These are phyloP conservation scores for Suillus placidus DNA, from an alignment of 768 basidiomycete genomes.

Conservation along the genomic window DNA sequence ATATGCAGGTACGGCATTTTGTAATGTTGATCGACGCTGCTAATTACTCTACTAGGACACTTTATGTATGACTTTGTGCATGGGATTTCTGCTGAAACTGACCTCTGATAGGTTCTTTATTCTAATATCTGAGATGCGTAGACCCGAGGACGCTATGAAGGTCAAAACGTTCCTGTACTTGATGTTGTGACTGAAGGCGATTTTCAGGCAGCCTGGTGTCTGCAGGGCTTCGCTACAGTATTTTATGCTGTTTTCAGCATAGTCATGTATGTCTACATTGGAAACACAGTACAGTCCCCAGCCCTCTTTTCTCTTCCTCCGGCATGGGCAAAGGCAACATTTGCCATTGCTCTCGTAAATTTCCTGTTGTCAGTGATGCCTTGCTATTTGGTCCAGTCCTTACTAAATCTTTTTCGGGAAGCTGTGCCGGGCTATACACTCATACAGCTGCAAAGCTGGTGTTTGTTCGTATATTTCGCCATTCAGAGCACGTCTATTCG, in stretches of 20 bases:
- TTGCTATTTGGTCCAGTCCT: not conserved
- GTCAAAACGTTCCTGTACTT: slow-evolving; percentile 25
- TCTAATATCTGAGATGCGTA: slow-evolving; percentile 58
- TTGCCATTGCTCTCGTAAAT: slow-evolving; percentile 51
- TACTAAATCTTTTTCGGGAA: slow-evolving; percentile 18
- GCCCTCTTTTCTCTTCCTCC: slow-evolving; percentile 50
- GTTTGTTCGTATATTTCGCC: slow-evolving; percentile 54
- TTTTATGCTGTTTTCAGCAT: slow-evolving; percentile 53
- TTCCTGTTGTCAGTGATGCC: slow-evolving; percentile 46
- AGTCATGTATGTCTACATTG: slow-evolving; percentile 49
- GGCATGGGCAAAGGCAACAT: slow-evolving; percentile 52
- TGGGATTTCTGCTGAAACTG: slow-evolving; percentile 3
- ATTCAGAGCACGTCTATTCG: slow-evolving; percentile 49
- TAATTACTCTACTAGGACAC: slow-evolving; percentile 39
- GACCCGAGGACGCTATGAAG: slow-evolving; percentile 58
- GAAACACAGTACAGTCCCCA: slow-evolving; percentile 49
- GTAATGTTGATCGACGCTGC: not conserved
- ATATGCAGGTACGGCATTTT: slow-evolving; percentile 44
- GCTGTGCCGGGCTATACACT: slow-evolving; percentile 48
- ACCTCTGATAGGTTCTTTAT: slow-evolving; percentile 53
- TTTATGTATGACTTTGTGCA: slow-evolving; percentile 45
- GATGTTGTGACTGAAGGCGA: not conserved
- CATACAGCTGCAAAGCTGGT: slow-evolving; percentile 58
- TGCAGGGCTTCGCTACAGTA: slow-evolving; percentile 54
- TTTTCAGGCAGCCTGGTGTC: slow-evolving; percentile 51